Evolutionary conservation across 2,329 filamentous ascomycete genomes (phyloP).

Genomic region (Trichoderma atroviride): DNA sequence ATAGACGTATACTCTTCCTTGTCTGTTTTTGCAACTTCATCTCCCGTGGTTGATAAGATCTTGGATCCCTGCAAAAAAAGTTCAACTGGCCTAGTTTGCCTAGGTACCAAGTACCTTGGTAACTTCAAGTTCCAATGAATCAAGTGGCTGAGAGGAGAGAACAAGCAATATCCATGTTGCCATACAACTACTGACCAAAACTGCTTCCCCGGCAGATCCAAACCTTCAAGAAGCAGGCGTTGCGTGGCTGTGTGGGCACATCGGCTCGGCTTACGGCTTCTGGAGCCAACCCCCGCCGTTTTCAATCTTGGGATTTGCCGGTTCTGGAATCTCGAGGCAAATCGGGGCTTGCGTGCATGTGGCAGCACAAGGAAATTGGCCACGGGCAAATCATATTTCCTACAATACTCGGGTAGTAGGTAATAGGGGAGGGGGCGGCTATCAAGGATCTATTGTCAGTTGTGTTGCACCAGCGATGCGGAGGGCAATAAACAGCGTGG

Average conservation of each 20-base stretch:
- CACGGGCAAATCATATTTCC: not conserved
- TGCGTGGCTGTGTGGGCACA: slow-evolving; percentile 10
- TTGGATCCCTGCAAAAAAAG: not conserved
- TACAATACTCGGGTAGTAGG: not conserved
- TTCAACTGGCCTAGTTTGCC: not conserved
- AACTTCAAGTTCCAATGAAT: not conserved
- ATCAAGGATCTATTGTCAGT: not conserved
- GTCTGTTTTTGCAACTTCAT: not conserved
- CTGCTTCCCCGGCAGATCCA: not conserved
- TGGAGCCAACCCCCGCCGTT: slow-evolving; percentile 4
- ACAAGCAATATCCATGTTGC: not conserved
- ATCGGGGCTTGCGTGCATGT: not conserved
- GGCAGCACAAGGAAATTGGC: not conserved
- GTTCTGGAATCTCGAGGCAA: slow-evolving; percentile 16
- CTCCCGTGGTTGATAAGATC: not conserved
- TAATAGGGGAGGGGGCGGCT: not conserved
- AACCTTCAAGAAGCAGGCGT: not conserved
- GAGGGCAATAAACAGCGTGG: not conserved
- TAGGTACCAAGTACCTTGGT: not conserved
- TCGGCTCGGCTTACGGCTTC: slow-evolving; percentile 13
- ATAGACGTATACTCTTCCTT: not conserved
- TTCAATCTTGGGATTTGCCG: slow-evolving; percentile 11
- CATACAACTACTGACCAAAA: not conserved
- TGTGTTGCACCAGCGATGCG: not conserved
- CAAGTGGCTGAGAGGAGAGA: not conserved